phyloP scores from a whole-genome alignment of 768 basidiomycete species.

The Tulasnella sp. region DNA sequence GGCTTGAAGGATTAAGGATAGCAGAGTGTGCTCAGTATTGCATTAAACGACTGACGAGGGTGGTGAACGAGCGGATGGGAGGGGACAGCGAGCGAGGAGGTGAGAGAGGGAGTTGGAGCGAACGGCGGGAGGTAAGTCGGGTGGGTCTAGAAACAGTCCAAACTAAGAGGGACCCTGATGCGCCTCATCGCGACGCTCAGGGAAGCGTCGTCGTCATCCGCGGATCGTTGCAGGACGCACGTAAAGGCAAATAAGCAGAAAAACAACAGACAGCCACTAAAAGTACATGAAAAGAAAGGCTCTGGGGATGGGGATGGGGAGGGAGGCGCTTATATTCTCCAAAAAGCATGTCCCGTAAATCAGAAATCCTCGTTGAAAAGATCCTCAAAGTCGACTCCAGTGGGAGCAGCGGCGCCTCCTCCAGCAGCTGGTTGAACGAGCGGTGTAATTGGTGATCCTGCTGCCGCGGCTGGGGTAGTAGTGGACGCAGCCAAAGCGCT shows the following conservation, averaged over 20 bases:
- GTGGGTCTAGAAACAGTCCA: neutral
- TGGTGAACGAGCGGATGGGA: neutral
- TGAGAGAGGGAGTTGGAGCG: neutral
- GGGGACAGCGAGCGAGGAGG: neutral
- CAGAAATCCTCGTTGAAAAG: conserved; percentile 9
- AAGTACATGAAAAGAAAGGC: neutral
- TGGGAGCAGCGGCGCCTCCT: neutral
- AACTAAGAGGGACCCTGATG: neutral
- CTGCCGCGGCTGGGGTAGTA: neutral
- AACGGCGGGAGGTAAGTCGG: neutral
- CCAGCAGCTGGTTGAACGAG: neutral
- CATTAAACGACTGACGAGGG: neutral
- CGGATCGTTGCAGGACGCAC: too few relatives aligned
- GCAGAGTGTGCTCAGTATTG: neutral
- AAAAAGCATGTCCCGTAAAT: neutral
- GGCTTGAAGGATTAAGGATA: neutral
- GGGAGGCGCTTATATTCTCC: neutral
- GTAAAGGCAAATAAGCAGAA: neutral
- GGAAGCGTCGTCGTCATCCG: too few relatives aligned
- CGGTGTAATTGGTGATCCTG: neutral
- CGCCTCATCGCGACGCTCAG: neutral
- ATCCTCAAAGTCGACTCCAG: conserved; percentile 6
- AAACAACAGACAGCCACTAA: neutral
- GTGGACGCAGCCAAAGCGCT: neutral
- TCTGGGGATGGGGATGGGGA: neutral